A percentile compares a stretch with the other conserved stretches of the same genome.
These are phyloP conservation scores for Ogataea ganodermae DNA, from an alignment of 805 yeast genomes.

Conservation along the genomic window DNA sequence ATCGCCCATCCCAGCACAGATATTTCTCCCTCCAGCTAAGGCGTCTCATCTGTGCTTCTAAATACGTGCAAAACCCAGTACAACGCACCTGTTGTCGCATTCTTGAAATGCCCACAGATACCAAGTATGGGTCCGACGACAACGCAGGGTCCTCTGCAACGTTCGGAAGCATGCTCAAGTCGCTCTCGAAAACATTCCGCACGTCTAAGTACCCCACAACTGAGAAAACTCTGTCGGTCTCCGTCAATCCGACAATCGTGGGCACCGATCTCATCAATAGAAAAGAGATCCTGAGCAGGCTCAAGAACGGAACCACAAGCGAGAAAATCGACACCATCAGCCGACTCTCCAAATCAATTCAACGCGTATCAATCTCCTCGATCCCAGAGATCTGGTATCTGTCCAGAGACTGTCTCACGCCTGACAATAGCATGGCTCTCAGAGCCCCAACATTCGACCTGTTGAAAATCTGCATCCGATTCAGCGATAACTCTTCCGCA, in stretches of 20 bases:
- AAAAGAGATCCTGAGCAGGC: conserved; percentile 19
- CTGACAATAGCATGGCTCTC: conserved; percentile 33
- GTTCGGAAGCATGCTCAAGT: conserved; percentile 24
- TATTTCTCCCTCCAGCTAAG: no score
- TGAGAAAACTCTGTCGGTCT: conserved; percentile 17
- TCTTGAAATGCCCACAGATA: background rate
- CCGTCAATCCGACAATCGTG: conserved; percentile 32
- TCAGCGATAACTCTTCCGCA: conserved; percentile 52
- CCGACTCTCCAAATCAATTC: conserved; percentile 50
- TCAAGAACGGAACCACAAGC: conserved; percentile 25
- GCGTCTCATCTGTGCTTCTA: no score
- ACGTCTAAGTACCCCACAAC: conserved; percentile 13
- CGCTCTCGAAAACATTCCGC: conserved; percentile 29
- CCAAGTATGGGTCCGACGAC: background rate
- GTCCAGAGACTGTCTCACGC: conserved; percentile 53
- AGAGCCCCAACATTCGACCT: conserved; percentile 55
- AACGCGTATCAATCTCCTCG: conserved; percentile 54
- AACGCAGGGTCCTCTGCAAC: background rate
- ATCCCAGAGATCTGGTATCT: conserved; percentile 78
- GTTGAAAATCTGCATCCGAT: conserved; percentile 54
- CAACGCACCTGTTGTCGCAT: background rate
- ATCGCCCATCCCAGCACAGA: background rate
- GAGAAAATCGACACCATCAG: conserved; percentile 53
- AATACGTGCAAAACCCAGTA: no score
- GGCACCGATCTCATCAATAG: conserved; percentile 29